Evolutionary conservation across 2,329 filamentous ascomycete genomes (phyloP).

Genomic region (Fusarium sp.): DNA sequence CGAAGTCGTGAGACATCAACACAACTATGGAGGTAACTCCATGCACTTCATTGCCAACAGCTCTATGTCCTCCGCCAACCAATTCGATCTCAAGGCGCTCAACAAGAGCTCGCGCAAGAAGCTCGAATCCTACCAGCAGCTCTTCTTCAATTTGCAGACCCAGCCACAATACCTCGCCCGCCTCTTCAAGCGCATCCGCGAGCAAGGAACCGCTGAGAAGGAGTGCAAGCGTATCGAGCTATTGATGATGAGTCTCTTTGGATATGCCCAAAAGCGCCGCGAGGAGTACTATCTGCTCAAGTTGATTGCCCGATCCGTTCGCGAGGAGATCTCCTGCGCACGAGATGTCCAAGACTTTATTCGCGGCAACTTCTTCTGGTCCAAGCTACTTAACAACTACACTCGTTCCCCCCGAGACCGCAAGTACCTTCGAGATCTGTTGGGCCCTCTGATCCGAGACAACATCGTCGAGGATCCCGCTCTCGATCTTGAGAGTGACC

Average conservation of each 20-base stretch:
- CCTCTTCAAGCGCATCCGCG: slow-evolving; percentile 84
- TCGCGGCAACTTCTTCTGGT: slow-evolving; percentile 93
- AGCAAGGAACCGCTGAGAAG: slow-evolving; percentile 87
- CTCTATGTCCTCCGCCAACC: slow-evolving; percentile 88
- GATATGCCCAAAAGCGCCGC: slow-evolving; percentile 94
- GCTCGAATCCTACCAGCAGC: slow-evolving; percentile 94
- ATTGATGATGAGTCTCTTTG: slow-evolving; percentile 95
- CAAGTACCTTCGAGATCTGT: slow-evolving; percentile 88
- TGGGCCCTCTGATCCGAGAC: slow-evolving; percentile 87
- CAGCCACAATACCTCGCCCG: slow-evolving; percentile 94
- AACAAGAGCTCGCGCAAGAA: slow-evolving; percentile 98
- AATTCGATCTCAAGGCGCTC: slow-evolving; percentile 94
- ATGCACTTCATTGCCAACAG: slow-evolving; percentile 86
- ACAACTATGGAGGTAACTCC: slow-evolving; percentile 91
- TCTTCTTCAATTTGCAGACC: slow-evolving; percentile 97
- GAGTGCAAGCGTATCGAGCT: slow-evolving; percentile 93
- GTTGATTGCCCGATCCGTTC: slow-evolving; percentile 82
- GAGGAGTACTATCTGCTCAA: slow-evolving; percentile 98
- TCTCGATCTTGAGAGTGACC: slow-evolving; percentile 94
- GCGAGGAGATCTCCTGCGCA: slow-evolving; percentile 84
- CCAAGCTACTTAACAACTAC: slow-evolving; percentile 86
- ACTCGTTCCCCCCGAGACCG: slow-evolving; percentile 90
- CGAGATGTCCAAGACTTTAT: slow-evolving; percentile 83
- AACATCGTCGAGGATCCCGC: slow-evolving; percentile 93
- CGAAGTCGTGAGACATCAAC: slow-evolving; percentile 96